These are phyloP conservation scores for Pharnaceum exiguum DNA, from an alignment of 148 eudicot species.

Conservation along the genomic window DNA sequence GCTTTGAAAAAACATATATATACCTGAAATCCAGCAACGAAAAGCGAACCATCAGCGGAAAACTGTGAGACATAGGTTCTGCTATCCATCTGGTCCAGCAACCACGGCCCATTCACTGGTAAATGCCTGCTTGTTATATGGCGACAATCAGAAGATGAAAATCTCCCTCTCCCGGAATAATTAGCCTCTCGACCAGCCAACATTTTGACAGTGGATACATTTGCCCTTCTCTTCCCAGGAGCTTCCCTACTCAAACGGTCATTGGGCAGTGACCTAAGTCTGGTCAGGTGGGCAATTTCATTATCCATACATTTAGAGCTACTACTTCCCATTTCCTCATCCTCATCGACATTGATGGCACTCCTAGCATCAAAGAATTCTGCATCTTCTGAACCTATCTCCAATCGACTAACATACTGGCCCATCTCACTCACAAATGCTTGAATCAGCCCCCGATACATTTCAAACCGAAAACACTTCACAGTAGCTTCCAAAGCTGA, in stretches of 20 bases:
- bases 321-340: not conserved
- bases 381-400: slow-evolving; percentile 9
- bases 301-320: slow-evolving; percentile 30
- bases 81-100: slow-evolving; percentile 52
- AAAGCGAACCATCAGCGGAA: slow-evolving; percentile 78
- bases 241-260: slow-evolving; percentile 33
- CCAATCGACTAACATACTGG: slow-evolving; percentile 20
- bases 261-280: slow-evolving; percentile 57
- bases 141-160: slow-evolving; percentile 54
- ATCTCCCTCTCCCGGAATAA: slow-evolving; percentile 63
- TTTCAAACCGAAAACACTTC: slow-evolving; percentile 5
- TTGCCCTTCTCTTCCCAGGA: slow-evolving; percentile 32
- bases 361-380: slow-evolving; percentile 7
- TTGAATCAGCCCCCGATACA: slow-evolving; percentile 15
- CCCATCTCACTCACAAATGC: slow-evolving; percentile 23
- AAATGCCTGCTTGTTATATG: slow-evolving; percentile 66
- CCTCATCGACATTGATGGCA: not conserved
- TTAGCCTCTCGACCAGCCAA: slow-evolving; percentile 75
- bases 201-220: slow-evolving; percentile 51
- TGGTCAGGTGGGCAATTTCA: slow-evolving; percentile 69
- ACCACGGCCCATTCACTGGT: slow-evolving; percentile 60
- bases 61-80: slow-evolving; percentile 80
- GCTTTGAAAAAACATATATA: too few species aligned
- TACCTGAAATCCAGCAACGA: slow-evolving; percentile 84
- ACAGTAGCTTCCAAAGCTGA: not conserved